phyloP scores from a whole-genome alignment of 2,329 filamentous ascomycete genomes.

The Bisporella sp. region DNA sequence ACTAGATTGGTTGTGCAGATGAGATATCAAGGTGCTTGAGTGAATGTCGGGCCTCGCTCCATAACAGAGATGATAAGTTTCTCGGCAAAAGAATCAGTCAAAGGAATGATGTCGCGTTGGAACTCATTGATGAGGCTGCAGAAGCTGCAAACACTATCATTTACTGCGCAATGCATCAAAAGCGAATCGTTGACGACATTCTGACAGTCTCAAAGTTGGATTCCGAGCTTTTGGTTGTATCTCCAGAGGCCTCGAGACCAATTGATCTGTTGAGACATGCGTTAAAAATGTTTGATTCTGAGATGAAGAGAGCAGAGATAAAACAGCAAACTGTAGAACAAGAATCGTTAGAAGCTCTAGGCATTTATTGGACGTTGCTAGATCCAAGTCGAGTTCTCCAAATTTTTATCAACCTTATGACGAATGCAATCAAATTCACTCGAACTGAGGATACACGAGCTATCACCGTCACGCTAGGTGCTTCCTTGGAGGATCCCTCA shows the following conservation, averaged over 20 bases:
- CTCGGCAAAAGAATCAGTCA: background rate
- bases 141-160: slow-evolving; percentile 79
- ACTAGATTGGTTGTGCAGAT: background rate
- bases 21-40: background rate
- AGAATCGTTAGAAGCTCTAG: slow-evolving; percentile 56
- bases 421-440: slow-evolving; percentile 81
- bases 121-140: slow-evolving; percentile 47
- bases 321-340: slow-evolving; percentile 62
- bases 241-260: slow-evolving; percentile 63
- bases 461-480: slow-evolving; percentile 35
- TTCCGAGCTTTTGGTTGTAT: slow-evolving; percentile 62
- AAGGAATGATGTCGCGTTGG: slow-evolving; percentile 32
- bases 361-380: slow-evolving; percentile 64
- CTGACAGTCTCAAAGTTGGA: slow-evolving; percentile 64
- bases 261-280: slow-evolving; percentile 56
- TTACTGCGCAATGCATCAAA: slow-evolving; percentile 74
- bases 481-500: slow-evolving; percentile 29
- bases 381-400: slow-evolving; percentile 74
- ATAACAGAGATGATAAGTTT: background rate
- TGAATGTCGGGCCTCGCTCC: background rate
- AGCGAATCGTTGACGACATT: slow-evolving; percentile 64
- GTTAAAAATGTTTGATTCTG: slow-evolving; percentile 73
- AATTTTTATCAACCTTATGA: slow-evolving; percentile 74
- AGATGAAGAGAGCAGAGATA: slow-evolving; percentile 66
- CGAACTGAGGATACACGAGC: slow-evolving; percentile 51